Conservation (phyloP, 2,329 filamentous ascomycete species). For the Didymella arachidicola region DNA sequence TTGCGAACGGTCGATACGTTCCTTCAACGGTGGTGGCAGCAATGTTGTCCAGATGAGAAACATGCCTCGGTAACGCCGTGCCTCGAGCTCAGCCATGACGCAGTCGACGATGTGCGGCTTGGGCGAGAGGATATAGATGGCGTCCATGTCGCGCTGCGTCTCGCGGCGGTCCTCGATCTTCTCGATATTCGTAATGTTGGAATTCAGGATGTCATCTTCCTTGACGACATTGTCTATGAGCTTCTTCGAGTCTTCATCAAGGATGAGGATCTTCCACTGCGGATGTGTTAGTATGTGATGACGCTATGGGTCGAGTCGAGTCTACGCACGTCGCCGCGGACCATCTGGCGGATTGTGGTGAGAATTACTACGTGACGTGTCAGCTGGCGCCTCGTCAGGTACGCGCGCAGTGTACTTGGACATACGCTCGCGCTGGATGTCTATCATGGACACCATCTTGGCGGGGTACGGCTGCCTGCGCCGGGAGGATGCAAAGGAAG, state of each 20-base stretch:
- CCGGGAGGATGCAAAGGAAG: slow-evolving; percentile 9
- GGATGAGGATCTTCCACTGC: slow-evolving; percentile 95
- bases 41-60: slow-evolving; percentile 88
- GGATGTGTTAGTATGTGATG: slow-evolving; percentile 33
- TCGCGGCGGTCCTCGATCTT: slow-evolving; percentile 86
- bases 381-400: slow-evolving; percentile 15
- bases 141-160: slow-evolving; percentile 88
- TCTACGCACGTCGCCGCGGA: slow-evolving; percentile 75
- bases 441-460: slow-evolving; percentile 86
- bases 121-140: slow-evolving; percentile 89
- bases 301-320: slow-evolving; percentile 16
- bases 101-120: slow-evolving; percentile 90
- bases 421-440: slow-evolving; percentile 79
- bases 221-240: slow-evolving; percentile 90
- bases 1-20: slow-evolving; percentile 76
- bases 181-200: slow-evolving; percentile 97
- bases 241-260: slow-evolving; percentile 83
- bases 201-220: slow-evolving; percentile 95
- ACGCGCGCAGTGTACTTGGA: slow-evolving; percentile 6
- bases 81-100: slow-evolving; percentile 89
- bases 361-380: slow-evolving; percentile 68
- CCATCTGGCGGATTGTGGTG: slow-evolving; percentile 77
- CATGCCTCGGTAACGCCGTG: slow-evolving; percentile 77
- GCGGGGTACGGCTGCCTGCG: slow-evolving; percentile 42
- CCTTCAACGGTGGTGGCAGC: slow-evolving; percentile 73